Percentiles rank a stretch among this genome's conserved stretches.
These are phyloP conservation scores for Candida ficus DNA, from an alignment of 805 yeast species.

Conservation along the genomic window DNA sequence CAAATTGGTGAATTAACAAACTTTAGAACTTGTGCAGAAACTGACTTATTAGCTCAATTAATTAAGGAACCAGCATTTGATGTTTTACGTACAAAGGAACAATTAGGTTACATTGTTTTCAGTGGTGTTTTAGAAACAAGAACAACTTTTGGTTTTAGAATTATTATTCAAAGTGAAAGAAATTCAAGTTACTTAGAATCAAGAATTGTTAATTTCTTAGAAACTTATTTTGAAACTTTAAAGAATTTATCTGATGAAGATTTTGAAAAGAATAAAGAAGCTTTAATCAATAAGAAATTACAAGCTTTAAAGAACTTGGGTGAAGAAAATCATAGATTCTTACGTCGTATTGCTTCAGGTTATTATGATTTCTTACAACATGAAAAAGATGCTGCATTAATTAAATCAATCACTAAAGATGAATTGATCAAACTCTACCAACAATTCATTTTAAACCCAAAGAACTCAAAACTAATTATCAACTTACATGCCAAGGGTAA, in stretches of 20 bases:
- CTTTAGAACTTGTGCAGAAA: slow-evolving; percentile 39
- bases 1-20: slow-evolving; percentile 57
- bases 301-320: slow-evolving; percentile 72
- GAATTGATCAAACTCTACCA: slow-evolving; percentile 56
- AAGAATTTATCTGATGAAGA: slow-evolving; percentile 54
- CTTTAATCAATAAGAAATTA: slow-evolving; percentile 58
- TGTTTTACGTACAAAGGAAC: slow-evolving; percentile 88
- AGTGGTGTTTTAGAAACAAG: slow-evolving; percentile 66
- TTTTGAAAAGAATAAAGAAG: slow-evolving; percentile 61
- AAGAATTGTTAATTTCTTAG: slow-evolving; percentile 68
- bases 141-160: slow-evolving; percentile 65
- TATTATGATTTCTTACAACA: slow-evolving; percentile 68
- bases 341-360: slow-evolving; percentile 68
- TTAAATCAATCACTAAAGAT: slow-evolving; percentile 47
- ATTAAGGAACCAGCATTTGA: slow-evolving; percentile 86
- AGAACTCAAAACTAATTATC: slow-evolving; percentile 43
- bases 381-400: slow-evolving; percentile 49
- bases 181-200: slow-evolving; percentile 67
- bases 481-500: slow-evolving; percentile 52
- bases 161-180: slow-evolving; percentile 82
- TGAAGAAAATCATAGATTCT: slow-evolving; percentile 67
- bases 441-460: slow-evolving; percentile 31
- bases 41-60: slow-evolving; percentile 67
- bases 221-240: slow-evolving; percentile 39
- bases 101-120: slow-evolving; percentile 90